Conservation (phyloP, 2,329 filamentous ascomycete species). For the Claviceps cyperi region DNA sequence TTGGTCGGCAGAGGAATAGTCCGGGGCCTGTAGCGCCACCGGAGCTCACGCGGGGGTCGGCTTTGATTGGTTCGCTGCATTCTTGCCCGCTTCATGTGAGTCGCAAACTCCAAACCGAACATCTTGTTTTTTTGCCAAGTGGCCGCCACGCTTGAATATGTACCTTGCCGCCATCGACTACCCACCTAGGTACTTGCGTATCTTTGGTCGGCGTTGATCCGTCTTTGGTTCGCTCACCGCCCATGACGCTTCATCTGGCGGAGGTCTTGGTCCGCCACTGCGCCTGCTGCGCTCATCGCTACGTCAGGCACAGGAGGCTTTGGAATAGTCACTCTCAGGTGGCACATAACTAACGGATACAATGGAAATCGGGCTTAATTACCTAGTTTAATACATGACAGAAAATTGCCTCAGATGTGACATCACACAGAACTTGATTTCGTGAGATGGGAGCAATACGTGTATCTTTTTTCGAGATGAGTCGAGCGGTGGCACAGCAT, state of each 20-base stretch:
- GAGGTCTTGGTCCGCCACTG: constrained; percentile 2
- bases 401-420: neutral
- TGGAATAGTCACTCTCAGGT: neutral
- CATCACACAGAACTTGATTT: neutral
- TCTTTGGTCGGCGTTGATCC: neutral
- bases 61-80: neutral
- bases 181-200: neutral
- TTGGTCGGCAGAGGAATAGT: neutral
- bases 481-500: neutral
- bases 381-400: neutral
- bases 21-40: neutral
- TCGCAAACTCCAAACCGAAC: neutral
- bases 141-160: neutral
- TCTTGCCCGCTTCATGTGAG: neutral
- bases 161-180: neutral
- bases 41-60: too few species aligned
- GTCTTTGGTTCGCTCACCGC: neutral
- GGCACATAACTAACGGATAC: neutral
- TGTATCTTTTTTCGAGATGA: too few species aligned
- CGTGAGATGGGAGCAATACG: neutral
- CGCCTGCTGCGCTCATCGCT: neutral
- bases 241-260: neutral
- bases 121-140: too few species aligned
- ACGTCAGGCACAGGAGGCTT: constrained; percentile 1
- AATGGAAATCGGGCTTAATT: neutral